phyloP scores from a whole-genome alignment of 306 rosid genomes.

The Begonia loranthoides region DNA sequence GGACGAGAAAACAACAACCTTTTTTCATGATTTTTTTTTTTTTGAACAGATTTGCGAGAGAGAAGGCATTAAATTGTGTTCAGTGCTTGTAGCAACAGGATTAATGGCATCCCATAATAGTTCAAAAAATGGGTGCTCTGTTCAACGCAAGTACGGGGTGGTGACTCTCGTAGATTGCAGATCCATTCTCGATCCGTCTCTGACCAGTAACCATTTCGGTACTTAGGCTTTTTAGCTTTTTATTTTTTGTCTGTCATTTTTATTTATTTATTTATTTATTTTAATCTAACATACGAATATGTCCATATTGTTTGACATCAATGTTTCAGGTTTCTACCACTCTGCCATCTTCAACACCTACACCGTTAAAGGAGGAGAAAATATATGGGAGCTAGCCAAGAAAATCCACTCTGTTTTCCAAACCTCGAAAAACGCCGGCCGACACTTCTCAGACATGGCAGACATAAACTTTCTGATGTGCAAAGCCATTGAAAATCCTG shows the following conservation, averaged over 20 bases:
- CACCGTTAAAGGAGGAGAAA: slow-evolving; percentile 42
- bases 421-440: slow-evolving; percentile 24
- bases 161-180: slow-evolving; percentile 44
- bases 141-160: slow-evolving; percentile 34
- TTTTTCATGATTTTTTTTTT: background rate
- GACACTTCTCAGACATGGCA: slow-evolving; percentile 52
- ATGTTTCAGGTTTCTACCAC: slow-evolving; percentile 44
- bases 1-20: too few species aligned
- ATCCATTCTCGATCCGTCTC: slow-evolving; percentile 27
- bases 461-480: slow-evolving; percentile 45
- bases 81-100: slow-evolving; percentile 44
- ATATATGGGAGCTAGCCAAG: slow-evolving; percentile 45
- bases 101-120: slow-evolving; percentile 29
- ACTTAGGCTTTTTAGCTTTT: background rate
- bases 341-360: slow-evolving; percentile 42
- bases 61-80: slow-evolving; percentile 31
- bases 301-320: background rate
- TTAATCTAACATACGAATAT: too few species aligned
- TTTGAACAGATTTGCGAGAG: background rate
- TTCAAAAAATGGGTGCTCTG: slow-evolving; percentile 10
- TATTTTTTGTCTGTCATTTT: background rate
- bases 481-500: slow-evolving; percentile 43
- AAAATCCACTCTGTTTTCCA: slow-evolving; percentile 21
- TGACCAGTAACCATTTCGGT: slow-evolving; percentile 32
- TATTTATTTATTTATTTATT: too few species aligned